Base-by-base conservation (phyloP, 192 early-diverging fungal genomes). In the Physocladia obscura region DNA sequence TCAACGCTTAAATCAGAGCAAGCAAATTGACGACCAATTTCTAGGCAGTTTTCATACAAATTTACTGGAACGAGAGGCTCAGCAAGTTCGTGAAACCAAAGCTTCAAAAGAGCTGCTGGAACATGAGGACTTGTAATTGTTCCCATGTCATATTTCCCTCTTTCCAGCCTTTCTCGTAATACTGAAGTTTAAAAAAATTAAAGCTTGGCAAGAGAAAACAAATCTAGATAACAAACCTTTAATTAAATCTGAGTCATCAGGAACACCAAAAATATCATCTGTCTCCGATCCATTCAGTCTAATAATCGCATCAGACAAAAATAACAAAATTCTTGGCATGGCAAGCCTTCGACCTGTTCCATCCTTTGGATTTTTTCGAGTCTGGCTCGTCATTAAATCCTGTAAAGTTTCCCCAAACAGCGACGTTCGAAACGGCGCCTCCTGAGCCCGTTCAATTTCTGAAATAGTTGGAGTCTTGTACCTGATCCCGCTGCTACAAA, bases 221-320 rank as follows among this genome's bases (percentile, higher is more conserved):
- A n/a, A n/a, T n/a, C n/a, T n/a, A n/a, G n/a, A n/a, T n/a, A n/a
- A n/a, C n/a, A n/a, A n/a, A 81, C 82, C 90, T n/a, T 91, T 85
- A 4, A 97, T 92, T 13, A 81, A 81, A 54, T 95, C 94, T 21
- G 85, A 86, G 75, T 96, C 93, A 19, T 92, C 95, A 19, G 95
- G 92, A 17, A 97, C 91, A 52, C 95, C 86, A 76, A 97, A 97
- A 54, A 97, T 94, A 30, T 94, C 95, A 74, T 97, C 94, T 5
- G 92, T 86, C 54, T 75, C 58, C 26, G 80, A 80, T 13, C 95
- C 95, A 30, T 90, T 85, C n/a, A 95, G 83, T 0, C 84, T 69
- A 6, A 88, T 57, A 19, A 97, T 89, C 8, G 84, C 79, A 6
- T 85, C 82, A 2, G 87, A 81, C 49, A 97, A 78, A 62, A 91